phyloP scores from a whole-genome alignment of 2,329 filamentous ascomycete species.

The Alternaria alternata region DNA sequence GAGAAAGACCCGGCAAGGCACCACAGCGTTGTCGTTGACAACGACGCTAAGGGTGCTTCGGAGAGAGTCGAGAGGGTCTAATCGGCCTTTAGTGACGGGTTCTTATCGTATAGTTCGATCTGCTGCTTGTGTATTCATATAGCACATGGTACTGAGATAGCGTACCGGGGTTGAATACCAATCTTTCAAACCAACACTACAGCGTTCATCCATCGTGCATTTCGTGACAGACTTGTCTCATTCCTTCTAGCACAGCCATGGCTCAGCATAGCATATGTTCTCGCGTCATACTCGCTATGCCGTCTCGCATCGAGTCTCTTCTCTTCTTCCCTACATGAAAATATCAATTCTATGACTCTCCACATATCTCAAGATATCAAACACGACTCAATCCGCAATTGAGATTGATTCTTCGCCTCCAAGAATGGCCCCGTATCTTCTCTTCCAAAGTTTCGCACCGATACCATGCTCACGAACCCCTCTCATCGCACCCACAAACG shows the following conservation, averaged over 20 bases:
- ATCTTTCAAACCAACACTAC: neutral
- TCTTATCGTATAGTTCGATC: neutral
- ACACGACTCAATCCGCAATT: neutral
- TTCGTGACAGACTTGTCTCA: neutral
- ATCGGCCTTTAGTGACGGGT: neutral
- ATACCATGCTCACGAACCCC: neutral
- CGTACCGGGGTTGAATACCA: conserved; percentile 7
- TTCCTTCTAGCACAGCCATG: neutral
- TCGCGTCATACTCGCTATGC: neutral
- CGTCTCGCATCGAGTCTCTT: neutral
- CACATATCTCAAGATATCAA: neutral
- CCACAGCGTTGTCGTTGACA: conserved; percentile 30
- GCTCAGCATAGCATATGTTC: no score
- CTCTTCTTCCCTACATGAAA: neutral
- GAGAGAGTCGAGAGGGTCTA: conserved; percentile 18
- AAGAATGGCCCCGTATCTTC: neutral
- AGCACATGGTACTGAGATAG: neutral
- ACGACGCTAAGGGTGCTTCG: conserved; percentile 29
- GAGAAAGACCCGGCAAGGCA: conserved; percentile 47
- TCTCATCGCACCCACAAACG: neutral
- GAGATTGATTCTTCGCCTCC: neutral
- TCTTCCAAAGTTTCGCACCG: neutral
- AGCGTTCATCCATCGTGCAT: neutral
- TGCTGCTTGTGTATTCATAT: neutral
- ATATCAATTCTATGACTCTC: neutral